A percentile compares a stretch with the other conserved stretches of the same genome.
phyloP scores from a whole-genome alignment of 192 early-diverging fungal species.

The Rhizoclosmatium globosum region DNA sequence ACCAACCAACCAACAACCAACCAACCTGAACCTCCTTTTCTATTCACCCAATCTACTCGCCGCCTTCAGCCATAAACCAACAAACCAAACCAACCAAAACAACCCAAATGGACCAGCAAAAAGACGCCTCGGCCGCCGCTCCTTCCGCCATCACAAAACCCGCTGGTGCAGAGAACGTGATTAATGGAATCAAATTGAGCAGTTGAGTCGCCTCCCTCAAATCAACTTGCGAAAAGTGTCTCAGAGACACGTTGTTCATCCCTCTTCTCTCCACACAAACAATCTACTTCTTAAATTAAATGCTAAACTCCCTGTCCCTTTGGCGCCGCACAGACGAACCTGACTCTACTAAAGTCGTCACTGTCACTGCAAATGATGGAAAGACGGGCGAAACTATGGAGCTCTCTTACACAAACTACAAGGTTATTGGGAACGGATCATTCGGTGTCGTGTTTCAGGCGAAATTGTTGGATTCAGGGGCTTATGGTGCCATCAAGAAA shows the following conservation, averaged over 20 bases:
- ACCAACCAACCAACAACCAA: no score
- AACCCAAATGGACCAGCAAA: no score
- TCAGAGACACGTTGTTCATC: neutral
- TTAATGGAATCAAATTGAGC: slow-evolving; percentile 64
- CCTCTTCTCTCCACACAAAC: neutral
- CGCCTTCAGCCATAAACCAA: neutral
- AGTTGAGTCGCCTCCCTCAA: slow-evolving; percentile 37
- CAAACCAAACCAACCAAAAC: no score
- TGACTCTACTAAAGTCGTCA: slow-evolving; percentile 52
- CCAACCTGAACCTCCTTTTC: neutral
- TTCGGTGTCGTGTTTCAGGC: slow-evolving; percentile 99
- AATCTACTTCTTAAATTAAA: neutral
- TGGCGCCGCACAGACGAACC: slow-evolving; percentile 31
- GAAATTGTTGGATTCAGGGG: slow-evolving; percentile 78
- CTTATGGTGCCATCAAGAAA: slow-evolving; percentile 96
- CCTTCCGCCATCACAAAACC: slow-evolving; percentile 16
- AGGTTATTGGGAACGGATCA: slow-evolving; percentile 96
- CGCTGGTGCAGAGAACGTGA: slow-evolving; percentile 41
- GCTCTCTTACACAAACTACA: slow-evolving; percentile 92
- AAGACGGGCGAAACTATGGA: slow-evolving; percentile 85
- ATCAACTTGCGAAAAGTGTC: no score
- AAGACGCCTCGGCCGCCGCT: slow-evolving; percentile 13
- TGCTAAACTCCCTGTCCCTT: slow-evolving; percentile 2
- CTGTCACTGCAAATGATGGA: slow-evolving; percentile 85
- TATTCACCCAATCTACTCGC: neutral